Evolutionary conservation across 202 grass and related monocot genomes (phyloP).

Genomic region (Dendrocalamus latiflorus): DNA sequence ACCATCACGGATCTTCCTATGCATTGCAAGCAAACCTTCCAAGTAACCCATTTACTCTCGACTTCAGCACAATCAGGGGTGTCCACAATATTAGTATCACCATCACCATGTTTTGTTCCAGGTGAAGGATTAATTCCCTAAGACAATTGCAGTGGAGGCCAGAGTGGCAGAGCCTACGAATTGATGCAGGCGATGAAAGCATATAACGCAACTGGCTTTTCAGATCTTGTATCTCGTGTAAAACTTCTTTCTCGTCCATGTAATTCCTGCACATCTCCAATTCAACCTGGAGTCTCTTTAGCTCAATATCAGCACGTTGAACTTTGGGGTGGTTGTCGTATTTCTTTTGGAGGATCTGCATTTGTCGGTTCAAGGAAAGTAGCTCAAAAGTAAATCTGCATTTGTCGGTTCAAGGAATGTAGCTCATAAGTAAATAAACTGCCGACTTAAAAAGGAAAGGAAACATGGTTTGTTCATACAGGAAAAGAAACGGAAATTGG

Average conservation of each 20-base stretch:
- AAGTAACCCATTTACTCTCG: slow-evolving; percentile 82
- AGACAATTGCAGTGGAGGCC: slow-evolving; percentile 31
- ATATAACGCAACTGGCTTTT: slow-evolving; percentile 76
- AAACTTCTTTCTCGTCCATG: slow-evolving; percentile 67
- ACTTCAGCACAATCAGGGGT: slow-evolving; percentile 46
- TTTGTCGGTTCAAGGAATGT: too few relatives aligned
- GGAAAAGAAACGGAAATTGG: background rate
- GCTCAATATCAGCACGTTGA: slow-evolving; percentile 60
- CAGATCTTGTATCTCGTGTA: slow-evolving; percentile 88
- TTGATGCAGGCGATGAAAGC: slow-evolving; percentile 47
- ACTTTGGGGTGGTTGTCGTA: slow-evolving; percentile 89
- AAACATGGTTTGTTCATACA: background rate
- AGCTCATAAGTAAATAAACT: slow-evolving; percentile 33
- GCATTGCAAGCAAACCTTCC: slow-evolving; percentile 60
- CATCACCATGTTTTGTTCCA: slow-evolving; percentile 36
- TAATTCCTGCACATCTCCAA: slow-evolving; percentile 62
- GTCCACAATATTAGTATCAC: slow-evolving; percentile 32
- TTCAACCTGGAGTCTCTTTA: slow-evolving; percentile 71
- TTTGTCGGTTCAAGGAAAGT: slow-evolving; percentile 22
- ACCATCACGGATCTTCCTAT: slow-evolving; percentile 75
- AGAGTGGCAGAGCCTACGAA: slow-evolving; percentile 38
- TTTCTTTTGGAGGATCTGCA: slow-evolving; percentile 76
- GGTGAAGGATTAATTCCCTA: slow-evolving; percentile 35
- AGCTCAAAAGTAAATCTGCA: too few relatives aligned
- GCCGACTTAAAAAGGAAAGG: slow-evolving; percentile 2